Base-by-base conservation (phyloP, 2,329 filamentous ascomycete genomes). In the Botrytis elliptica region DNA sequence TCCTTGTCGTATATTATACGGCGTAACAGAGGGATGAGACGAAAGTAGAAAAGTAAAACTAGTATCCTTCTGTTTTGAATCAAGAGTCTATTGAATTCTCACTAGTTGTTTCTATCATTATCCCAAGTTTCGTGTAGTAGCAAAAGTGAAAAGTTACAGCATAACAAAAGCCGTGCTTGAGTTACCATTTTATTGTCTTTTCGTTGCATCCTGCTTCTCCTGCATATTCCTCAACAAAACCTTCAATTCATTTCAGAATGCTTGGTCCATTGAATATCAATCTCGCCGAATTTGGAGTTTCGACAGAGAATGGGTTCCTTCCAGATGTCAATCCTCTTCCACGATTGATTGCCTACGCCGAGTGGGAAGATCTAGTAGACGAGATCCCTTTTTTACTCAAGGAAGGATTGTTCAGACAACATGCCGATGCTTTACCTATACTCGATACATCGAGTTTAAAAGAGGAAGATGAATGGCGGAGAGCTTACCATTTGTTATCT, bases 401-500 rank as follows among this genome's bases (percentile, higher is more conserved):
- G 38, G 87, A 87, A 74, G 88, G 87, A 77, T 86, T 88, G 55
- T 84, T 97, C 49, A 88, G 92, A 59, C 82, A 85, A 0, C 85
- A 88, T 7, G 87, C 96, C 18, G 86, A 92, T 63, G 80, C 83
- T 6, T 84, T 97, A n/a, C 91, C 92, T 0, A 81, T 93, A 0
- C 85, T 97, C 1, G 91, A 90, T 0, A 92, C 91, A 0, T 85
- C 88, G 29, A 84, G 86, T 9, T 85, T 97, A 9, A 81, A 82
- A 6, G 87, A 86, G 2, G 90, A 93, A 77, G 83, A 88, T 1
- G 92, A 97, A 84, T 97, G 93, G 93, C 87, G 91, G 76, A 86
- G 94, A 77, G 94, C 94, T 72, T 97, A 97, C 82, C 87, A 91
- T 4, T 86, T 97, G 12, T 85, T 98, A 60, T 89, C 88, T 0